Conservation (phyloP, 768 basidiomycete species). For the Lactarius vividus region DNA sequence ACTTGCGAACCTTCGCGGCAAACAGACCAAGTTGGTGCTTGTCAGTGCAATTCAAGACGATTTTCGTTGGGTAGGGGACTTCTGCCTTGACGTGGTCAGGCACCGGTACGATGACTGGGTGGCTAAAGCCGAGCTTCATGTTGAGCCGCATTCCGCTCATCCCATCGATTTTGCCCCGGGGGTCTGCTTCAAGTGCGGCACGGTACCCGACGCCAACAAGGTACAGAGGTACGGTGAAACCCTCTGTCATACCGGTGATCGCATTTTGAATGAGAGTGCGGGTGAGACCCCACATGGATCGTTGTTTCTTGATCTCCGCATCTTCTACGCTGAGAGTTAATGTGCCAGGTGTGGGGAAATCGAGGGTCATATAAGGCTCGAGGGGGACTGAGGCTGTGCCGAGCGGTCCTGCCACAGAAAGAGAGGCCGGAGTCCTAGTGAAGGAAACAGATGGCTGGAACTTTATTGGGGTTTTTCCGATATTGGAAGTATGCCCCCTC, state of each 20-base stretch:
- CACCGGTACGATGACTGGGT: conserved; percentile 79
- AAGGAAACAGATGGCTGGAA: conserved; percentile 52
- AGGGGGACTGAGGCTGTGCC: conserved; percentile 50
- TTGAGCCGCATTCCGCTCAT: conserved; percentile 68
- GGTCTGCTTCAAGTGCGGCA: conserved; percentile 80
- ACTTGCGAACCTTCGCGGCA: conserved; percentile 78
- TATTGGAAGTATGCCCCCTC: conserved; percentile 39
- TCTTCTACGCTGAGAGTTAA: conserved; percentile 50
- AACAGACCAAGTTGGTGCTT: conserved; percentile 88
- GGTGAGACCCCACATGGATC: conserved; percentile 94
- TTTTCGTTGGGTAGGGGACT: conserved; percentile 80
- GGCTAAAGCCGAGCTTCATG: conserved; percentile 92
- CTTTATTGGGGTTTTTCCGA: conserved; percentile 48
- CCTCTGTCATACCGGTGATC: conserved; percentile 83
- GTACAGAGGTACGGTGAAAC: conserved; percentile 78
- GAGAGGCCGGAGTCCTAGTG: conserved; percentile 35
- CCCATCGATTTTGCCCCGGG: conserved; percentile 52
- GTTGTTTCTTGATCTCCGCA: conserved; percentile 68
- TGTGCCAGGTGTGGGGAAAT: conserved; percentile 35
- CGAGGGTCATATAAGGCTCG: conserved; percentile 45
- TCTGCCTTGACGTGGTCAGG: conserved; percentile 79
- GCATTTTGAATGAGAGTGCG: conserved; percentile 89
- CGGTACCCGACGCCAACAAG: conserved; percentile 96
- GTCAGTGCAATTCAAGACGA: conserved; percentile 77
- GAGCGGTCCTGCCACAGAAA: conserved; percentile 59